These are phyloP conservation scores for Fusarium verticillioides DNA, from an alignment of 2,329 filamentous ascomycete species.

Conservation along the genomic window DNA sequence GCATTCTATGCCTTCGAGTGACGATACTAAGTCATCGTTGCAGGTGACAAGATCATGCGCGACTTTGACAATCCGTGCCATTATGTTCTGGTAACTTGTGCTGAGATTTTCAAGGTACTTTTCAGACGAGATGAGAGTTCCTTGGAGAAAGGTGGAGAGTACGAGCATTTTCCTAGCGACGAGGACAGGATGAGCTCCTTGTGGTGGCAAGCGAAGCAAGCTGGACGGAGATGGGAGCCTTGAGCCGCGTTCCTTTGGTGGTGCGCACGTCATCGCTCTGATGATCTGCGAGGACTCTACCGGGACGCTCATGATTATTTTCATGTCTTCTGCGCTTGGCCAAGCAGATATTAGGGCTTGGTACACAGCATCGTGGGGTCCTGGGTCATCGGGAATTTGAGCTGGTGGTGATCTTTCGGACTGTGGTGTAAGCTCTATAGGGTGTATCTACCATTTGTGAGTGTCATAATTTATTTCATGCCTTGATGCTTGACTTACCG, in stretches of 20 bases:
- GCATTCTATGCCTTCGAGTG: slow-evolving; percentile 61
- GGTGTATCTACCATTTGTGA: background rate
- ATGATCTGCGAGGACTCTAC: slow-evolving; percentile 48
- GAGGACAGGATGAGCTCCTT: slow-evolving; percentile 52
- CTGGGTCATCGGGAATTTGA: background rate
- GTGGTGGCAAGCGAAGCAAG: slow-evolving; percentile 44
- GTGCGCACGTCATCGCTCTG: slow-evolving; percentile 50
- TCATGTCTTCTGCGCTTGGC: slow-evolving; percentile 53
- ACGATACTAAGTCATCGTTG: slow-evolving; percentile 58
- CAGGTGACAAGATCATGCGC: slow-evolving; percentile 53
- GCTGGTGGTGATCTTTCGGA: background rate
- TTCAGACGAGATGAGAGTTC: slow-evolving; percentile 25
- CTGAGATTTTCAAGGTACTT: slow-evolving; percentile 15
- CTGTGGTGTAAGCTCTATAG: background rate
- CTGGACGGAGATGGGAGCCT: slow-evolving; percentile 37
- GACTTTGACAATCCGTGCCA: slow-evolving; percentile 44
- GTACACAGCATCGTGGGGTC: slow-evolving; percentile 42
- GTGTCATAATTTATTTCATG: fast-evolving
- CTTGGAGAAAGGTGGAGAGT: slow-evolving; percentile 52
- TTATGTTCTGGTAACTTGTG: slow-evolving; percentile 30
- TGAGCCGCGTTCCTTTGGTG: slow-evolving; percentile 21
- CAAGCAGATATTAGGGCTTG: slow-evolving; percentile 50
- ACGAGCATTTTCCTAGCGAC: slow-evolving; percentile 56
- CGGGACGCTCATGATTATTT: slow-evolving; percentile 49
- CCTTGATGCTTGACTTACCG: background rate